These are phyloP conservation scores for Exophiala bonariae DNA, from an alignment of 2,329 filamentous ascomycete genomes.

Conservation along the genomic window DNA sequence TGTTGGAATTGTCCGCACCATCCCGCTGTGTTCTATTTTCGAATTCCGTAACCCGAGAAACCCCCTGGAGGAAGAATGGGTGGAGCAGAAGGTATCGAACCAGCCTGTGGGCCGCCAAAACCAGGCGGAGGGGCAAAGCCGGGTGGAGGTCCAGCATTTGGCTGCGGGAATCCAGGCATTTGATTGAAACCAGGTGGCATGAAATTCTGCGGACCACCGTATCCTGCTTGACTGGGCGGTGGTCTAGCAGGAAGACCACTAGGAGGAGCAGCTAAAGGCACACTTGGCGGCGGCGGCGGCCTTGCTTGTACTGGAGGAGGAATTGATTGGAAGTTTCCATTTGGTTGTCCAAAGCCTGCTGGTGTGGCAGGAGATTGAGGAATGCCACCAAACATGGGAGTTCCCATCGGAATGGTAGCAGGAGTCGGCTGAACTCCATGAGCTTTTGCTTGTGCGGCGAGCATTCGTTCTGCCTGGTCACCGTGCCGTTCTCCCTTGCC, in stretches of 20 bases:
- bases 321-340: conserved; percentile 42
- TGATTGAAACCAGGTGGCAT: conserved; percentile 44
- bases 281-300: conserved; percentile 60
- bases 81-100: conserved; percentile 27
- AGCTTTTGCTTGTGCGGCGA: conserved; percentile 89
- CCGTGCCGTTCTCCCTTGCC: conserved; percentile 96
- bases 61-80: conserved; percentile 19
- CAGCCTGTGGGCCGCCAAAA: conserved; percentile 34
- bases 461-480: conserved; percentile 86
- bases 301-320: conserved; percentile 42
- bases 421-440: conserved; percentile 88
- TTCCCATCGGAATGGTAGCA: conserved; percentile 60
- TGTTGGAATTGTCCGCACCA: no score
- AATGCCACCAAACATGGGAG: conserved; percentile 36
- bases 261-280: conserved; percentile 46
- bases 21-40: conserved; percentile 9
- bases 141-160: conserved; percentile 45
- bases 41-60: conserved; percentile 23
- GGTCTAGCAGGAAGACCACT: conserved; percentile 65
- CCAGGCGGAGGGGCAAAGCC: conserved; percentile 53
- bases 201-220: conserved; percentile 63
- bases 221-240: conserved; percentile 67
- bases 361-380: conserved; percentile 31
- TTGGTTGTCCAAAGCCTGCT: conserved; percentile 43
- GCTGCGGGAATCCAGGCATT: conserved; percentile 38